phyloP scores from a whole-genome alignment of 2,329 filamentous ascomycete species.

The Pseudocercospora crystallina region DNA sequence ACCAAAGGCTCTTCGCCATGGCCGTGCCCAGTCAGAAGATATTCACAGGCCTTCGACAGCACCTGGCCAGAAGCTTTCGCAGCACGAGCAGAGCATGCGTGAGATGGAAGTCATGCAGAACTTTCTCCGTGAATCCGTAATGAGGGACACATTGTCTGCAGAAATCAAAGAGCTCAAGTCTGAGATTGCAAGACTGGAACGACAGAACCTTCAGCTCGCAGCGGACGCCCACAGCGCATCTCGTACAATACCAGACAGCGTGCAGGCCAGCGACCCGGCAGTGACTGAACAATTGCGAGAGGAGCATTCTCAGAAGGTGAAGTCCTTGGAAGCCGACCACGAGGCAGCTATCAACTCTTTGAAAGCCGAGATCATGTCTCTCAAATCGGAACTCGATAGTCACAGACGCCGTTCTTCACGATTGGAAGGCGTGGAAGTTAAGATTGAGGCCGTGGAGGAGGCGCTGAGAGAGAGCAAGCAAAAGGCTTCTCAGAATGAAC shows the following conservation, averaged over 20 bases:
- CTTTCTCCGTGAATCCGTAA: constrained; percentile 29
- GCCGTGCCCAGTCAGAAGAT: constrained; percentile 25
- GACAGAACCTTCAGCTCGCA: constrained; percentile 19
- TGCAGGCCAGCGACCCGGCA: background rate
- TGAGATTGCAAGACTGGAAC: constrained; percentile 24
- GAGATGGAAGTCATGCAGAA: constrained; percentile 33
- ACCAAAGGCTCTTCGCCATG: constrained; percentile 19
- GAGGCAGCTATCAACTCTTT: constrained; percentile 18
- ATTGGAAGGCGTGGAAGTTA: constrained; percentile 32
- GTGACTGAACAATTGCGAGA: background rate
- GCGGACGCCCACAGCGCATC: background rate
- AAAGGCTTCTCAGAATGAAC: constrained; percentile 30
- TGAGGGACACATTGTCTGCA: constrained; percentile 24
- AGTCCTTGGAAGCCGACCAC: constrained; percentile 20
- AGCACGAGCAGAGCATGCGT: constrained; percentile 24
- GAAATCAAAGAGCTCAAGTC: constrained; percentile 28
- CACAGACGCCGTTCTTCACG: constrained; percentile 25
- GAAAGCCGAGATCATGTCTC: constrained; percentile 24
- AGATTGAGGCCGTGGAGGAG: constrained; percentile 35
- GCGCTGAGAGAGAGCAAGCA: constrained; percentile 30
- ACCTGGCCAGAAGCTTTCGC: constrained; percentile 16
- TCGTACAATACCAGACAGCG: too few species aligned
- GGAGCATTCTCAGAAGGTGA: background rate
- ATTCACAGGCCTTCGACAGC: constrained; percentile 22
- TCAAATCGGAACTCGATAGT: constrained; percentile 30